Conservation (phyloP, 2,329 filamentous ascomycete species). For the Rosellinia necatrix region DNA sequence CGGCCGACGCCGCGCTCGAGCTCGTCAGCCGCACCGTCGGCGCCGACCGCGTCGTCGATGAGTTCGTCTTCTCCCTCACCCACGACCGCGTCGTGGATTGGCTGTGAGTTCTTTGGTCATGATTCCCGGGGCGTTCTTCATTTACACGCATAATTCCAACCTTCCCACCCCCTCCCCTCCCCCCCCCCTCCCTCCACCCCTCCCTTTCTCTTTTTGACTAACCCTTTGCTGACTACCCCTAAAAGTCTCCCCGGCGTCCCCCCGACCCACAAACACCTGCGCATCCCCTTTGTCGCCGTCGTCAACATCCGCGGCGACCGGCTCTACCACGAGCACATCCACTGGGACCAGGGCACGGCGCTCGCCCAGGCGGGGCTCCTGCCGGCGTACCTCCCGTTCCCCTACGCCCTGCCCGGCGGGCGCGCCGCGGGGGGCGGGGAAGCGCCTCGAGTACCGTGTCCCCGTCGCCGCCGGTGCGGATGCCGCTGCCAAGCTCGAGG, state of each 20-base stretch:
- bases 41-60: constrained; percentile 72
- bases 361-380: constrained; percentile 66
- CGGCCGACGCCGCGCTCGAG: constrained; percentile 68
- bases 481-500: constrained; percentile 53
- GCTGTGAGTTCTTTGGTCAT: constrained; percentile 63
- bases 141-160: neutral
- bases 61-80: constrained; percentile 69
- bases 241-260: constrained; percentile 61
- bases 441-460: constrained; percentile 59
- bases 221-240: neutral
- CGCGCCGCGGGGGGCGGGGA: constrained; percentile 39
- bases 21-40: constrained; percentile 74
- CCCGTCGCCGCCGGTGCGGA: constrained; percentile 63
- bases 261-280: constrained; percentile 57
- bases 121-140: too few relatives aligned
- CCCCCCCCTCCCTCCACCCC: neutral
- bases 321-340: constrained; percentile 72
- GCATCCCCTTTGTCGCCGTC: constrained; percentile 67
- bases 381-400: constrained; percentile 68
- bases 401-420: constrained; percentile 54
- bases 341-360: constrained; percentile 70
- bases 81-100: constrained; percentile 68
- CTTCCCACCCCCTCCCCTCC: neutral
- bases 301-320: constrained; percentile 72
- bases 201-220: neutral